Evolutionary conservation across 345 rosid species (phyloP).

Genomic region (Excoecaria cochinchinensis): DNA sequence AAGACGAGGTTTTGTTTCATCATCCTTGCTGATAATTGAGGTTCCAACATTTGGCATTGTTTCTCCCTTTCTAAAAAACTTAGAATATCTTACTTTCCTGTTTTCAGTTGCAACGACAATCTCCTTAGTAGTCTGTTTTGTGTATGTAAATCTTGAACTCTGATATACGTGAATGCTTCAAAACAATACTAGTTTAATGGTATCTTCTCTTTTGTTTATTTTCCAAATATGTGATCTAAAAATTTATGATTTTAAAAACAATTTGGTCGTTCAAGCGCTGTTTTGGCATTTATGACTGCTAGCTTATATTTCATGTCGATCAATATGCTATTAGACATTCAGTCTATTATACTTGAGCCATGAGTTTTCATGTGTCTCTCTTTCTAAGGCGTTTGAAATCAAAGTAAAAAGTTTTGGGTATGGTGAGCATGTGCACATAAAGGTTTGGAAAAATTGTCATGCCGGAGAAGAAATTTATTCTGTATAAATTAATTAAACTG

Average conservation of each 20-base stretch:
- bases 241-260: background rate
- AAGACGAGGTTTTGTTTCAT: background rate
- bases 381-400: background rate
- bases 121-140: background rate
- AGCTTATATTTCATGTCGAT: background rate
- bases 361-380: conserved; percentile 1
- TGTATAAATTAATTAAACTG: too few species aligned
- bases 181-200: background rate
- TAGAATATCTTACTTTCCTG: background rate
- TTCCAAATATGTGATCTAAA: background rate
- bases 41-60: background rate
- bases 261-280: background rate
- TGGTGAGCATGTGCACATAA: too few species aligned
- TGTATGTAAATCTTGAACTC: background rate
- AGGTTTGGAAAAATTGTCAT: too few species aligned
- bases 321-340: background rate
- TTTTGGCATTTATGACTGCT: background rate
- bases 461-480: too few species aligned
- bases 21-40: background rate
- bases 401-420: too few species aligned
- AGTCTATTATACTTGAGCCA: background rate
- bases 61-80: background rate
- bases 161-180: background rate
- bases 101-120: background rate
- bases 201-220: background rate